Evolutionary conservation across 179 eudicot species (phyloP).

Genomic region (Beta lomatogona): DNA sequence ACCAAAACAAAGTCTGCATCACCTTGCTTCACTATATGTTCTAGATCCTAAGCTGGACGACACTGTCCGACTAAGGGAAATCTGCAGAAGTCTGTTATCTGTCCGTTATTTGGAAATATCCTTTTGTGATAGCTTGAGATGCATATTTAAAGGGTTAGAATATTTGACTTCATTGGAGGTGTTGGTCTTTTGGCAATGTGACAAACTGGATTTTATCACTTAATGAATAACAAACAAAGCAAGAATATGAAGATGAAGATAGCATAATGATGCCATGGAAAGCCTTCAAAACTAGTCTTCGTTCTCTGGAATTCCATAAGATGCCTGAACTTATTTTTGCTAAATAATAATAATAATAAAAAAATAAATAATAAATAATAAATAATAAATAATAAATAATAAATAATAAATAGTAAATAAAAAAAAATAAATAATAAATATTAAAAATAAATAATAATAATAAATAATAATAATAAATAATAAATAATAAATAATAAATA

Average conservation of each 20-base stretch:
- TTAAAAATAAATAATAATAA: too few relatives aligned
- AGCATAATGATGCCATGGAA: too few relatives aligned
- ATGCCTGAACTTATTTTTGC: too few relatives aligned
- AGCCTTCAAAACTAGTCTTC: background rate
- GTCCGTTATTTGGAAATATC: background rate
- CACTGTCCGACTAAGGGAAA: constrained; percentile 18
- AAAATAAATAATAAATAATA: background rate
- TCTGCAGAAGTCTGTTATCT: constrained; percentile 19
- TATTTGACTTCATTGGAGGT: constrained; percentile 23
- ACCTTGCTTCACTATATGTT: constrained; percentile 20
- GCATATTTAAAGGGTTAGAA: constrained; percentile 14
- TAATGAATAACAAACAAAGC: background rate
- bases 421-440: too few relatives aligned
- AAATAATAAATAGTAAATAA: too few relatives aligned
- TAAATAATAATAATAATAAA: too few relatives aligned
- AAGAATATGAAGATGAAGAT: too few relatives aligned
- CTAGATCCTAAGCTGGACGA: background rate
- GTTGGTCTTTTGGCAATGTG: background rate
- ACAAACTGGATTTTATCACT: constrained; percentile 2
- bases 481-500: too few relatives aligned
- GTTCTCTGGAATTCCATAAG: too few relatives aligned
- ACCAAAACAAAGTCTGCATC: constrained; percentile 21
- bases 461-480: too few relatives aligned
- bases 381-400: too few relatives aligned
- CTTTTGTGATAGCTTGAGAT: constrained; percentile 4